These are phyloP conservation scores for Alnus glutinosa DNA, from an alignment of 306 rosid genomes.

Conservation along the genomic window DNA sequence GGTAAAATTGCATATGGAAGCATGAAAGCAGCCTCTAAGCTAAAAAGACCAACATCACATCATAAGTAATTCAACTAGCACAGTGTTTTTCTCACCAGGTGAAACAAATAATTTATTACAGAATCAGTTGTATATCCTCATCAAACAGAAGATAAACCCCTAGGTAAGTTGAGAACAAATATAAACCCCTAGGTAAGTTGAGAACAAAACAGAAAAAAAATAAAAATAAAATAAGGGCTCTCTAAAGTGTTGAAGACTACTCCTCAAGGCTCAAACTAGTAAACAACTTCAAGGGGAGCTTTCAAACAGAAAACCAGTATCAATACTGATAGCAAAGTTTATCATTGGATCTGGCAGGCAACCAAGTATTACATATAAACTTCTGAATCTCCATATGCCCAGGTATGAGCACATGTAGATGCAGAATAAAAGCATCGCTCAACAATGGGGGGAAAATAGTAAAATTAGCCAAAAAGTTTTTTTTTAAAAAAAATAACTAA, in stretches of 20 bases:
- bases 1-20: slow-evolving; percentile 2
- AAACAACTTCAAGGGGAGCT: neutral
- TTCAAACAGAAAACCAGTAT: neutral
- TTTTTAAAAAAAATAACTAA: too few species aligned
- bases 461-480: too few species aligned
- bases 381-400: too few species aligned
- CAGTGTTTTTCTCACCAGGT: neutral
- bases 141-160: neutral
- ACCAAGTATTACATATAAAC: neutral
- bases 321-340: neutral
- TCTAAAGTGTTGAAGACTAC: neutral
- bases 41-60: slow-evolving; percentile 5
- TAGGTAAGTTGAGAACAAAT: too few species aligned
- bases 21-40: slow-evolving; percentile 10
- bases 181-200: neutral
- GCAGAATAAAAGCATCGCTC: neutral
- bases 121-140: neutral
- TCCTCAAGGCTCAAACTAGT: neutral
- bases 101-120: neutral
- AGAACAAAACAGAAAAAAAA: neutral
- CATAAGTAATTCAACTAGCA: neutral
- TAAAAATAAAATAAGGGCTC: neutral
- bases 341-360: neutral
- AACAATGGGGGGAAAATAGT: neutral
- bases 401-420: neutral